These are phyloP conservation scores for Ustilago shanxiensis DNA, from an alignment of 1,284 basidiomycete species.

Conservation along the genomic window DNA sequence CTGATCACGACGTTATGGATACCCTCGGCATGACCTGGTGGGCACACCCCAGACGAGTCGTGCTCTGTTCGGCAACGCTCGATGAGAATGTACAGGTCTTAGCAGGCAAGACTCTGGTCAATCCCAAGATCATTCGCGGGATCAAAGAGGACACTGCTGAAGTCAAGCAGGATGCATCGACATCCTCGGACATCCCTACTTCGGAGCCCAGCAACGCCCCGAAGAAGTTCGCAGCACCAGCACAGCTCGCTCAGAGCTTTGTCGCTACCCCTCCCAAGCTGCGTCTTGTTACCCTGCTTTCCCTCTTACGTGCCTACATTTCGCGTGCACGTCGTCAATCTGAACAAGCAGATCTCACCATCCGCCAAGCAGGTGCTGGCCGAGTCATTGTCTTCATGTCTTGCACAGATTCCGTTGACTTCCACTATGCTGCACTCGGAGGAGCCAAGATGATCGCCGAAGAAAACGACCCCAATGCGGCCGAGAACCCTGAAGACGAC, in stretches of 20 bases:
- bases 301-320: conserved; percentile 79
- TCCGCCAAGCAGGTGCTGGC: conserved; percentile 62
- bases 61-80: conserved; percentile 97
- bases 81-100: conserved; percentile 93
- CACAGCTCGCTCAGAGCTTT: conserved; percentile 94
- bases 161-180: neutral
- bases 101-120: conserved; percentile 81
- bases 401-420: conserved; percentile 97
- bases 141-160: conserved; percentile 29
- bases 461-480: conserved; percentile 39
- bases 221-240: conserved; percentile 86
- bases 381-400: conserved; percentile 93
- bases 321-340: conserved; percentile 67
- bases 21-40: conserved; percentile 66
- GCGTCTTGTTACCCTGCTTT: conserved; percentile 88
- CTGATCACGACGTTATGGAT: conserved; percentile 55
- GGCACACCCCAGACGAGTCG: conserved; percentile 78
- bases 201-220: neutral
- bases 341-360: conserved; percentile 32
- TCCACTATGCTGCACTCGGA: conserved; percentile 90
- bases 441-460: conserved; percentile 78
- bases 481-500: conserved; percentile 64
- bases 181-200: conserved; percentile 1
- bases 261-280: conserved; percentile 92
- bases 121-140: conserved; percentile 73